Evolutionary conservation across 2,329 filamentous ascomycete genomes (phyloP).

Genomic region (Scopulariopsis brevicaulis): DNA sequence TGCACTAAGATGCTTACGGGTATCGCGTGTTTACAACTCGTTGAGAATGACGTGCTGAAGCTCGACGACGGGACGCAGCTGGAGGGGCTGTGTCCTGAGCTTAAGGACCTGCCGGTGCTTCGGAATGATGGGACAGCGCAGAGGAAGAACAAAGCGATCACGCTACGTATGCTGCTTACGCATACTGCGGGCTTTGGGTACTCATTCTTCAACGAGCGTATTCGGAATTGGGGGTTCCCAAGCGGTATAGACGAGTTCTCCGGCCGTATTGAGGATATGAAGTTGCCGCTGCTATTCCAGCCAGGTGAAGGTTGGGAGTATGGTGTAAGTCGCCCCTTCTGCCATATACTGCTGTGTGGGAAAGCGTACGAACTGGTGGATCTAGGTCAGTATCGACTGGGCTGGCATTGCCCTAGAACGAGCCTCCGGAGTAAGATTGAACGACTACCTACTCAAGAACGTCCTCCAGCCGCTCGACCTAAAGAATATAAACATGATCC

Average conservation of each 20-base stretch:
- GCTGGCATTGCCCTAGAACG: constrained; percentile 37
- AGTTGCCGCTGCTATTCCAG: constrained; percentile 48
- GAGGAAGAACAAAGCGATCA: constrained; percentile 36
- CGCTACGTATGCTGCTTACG: constrained; percentile 43
- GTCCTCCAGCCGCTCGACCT: constrained; percentile 35
- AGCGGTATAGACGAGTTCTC: constrained; percentile 46
- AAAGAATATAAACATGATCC: constrained; percentile 44
- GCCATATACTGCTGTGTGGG: background rate
- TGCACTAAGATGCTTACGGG: constrained; percentile 44
- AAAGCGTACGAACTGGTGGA: background rate
- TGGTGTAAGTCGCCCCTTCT: constrained; percentile 25
- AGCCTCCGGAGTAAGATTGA: constrained; percentile 26
- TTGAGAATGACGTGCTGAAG: constrained; percentile 34
- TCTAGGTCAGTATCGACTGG: constrained; percentile 40
- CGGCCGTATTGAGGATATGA: constrained; percentile 36
- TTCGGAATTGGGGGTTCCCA: constrained; percentile 34
- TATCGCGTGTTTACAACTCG: constrained; percentile 43
- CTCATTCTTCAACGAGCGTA: constrained; percentile 36
- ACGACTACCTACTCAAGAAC: constrained; percentile 34
- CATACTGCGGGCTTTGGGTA: constrained; percentile 49
- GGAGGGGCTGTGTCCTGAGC: constrained; percentile 35
- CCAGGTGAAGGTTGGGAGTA: constrained; percentile 53
- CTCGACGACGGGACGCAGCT: constrained; percentile 35
- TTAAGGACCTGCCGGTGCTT: constrained; percentile 33
- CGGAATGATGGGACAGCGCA: constrained; percentile 21